Evolutionary conservation across 169 alveolate species (phyloP).

Genomic region (Plasmodium inui): DNA sequence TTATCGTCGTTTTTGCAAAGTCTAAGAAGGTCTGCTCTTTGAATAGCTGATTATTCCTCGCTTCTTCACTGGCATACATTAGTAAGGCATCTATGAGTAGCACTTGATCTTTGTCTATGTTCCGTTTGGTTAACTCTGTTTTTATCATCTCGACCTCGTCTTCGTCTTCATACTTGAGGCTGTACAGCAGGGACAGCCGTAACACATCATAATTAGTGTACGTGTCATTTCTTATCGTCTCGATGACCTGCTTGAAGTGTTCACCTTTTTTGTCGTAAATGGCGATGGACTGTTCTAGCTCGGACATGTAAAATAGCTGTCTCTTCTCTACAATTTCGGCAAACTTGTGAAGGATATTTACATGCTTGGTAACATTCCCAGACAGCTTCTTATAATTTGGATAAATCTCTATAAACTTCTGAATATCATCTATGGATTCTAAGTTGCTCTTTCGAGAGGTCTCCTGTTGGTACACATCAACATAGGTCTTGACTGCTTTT

Average conservation of each 20-base stretch:
- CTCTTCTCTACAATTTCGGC: slow-evolving; percentile 89
- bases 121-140: slow-evolving; percentile 35
- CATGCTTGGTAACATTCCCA: slow-evolving; percentile 92
- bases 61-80: slow-evolving; percentile 89
- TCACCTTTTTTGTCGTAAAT: slow-evolving; percentile 87
- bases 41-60: slow-evolving; percentile 88
- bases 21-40: slow-evolving; percentile 87
- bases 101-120: slow-evolving; percentile 79
- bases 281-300: slow-evolving; percentile 92
- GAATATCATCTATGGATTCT: slow-evolving; percentile 92
- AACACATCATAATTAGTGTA: slow-evolving; percentile 87
- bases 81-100: slow-evolving; percentile 86
- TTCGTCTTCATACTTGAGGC: slow-evolving; percentile 91
- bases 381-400: slow-evolving; percentile 92
- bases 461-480: slow-evolving; percentile 86
- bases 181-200: slow-evolving; percentile 88
- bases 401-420: slow-evolving; percentile 88
- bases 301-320: slow-evolving; percentile 88
- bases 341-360: slow-evolving; percentile 89
- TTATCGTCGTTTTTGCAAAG: slow-evolving; percentile 86
- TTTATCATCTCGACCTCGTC: slow-evolving; percentile 71
- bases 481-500: slow-evolving; percentile 88
- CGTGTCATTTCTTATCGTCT: slow-evolving; percentile 83
- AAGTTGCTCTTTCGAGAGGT: slow-evolving; percentile 77
- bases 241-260: slow-evolving; percentile 86